Evolutionary conservation across 2,329 filamentous ascomycete genomes (phyloP), one percentile per base, ranked within the genome.

Genomic region (Cadophora malorum): DNA sequence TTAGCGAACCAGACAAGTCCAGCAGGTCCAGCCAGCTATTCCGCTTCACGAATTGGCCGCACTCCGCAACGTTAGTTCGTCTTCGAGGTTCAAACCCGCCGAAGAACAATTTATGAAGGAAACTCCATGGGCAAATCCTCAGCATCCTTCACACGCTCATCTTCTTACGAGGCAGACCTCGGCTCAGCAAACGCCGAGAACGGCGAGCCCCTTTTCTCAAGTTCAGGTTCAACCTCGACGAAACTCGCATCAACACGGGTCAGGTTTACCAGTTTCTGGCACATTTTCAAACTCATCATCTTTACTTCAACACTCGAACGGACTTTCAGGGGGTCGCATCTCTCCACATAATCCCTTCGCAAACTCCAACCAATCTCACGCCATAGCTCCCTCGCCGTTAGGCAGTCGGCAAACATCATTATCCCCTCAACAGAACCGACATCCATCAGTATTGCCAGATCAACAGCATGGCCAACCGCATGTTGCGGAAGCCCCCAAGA

Each of bases 91-190:
- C 41, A 86, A 87, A 74, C 86, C 90, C 49, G 92, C 92, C 28
- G 92, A 92, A 74, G 93, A 96, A 78, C 91, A 95, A 71, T 97
- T 96, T 74, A 85, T 97, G 65, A 92, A 96, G 76, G 90, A 95
- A 73, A 97, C 92, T 5, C 91, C 94, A 0, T 97, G 94, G 94
- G 93, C 94, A 45, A 97, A 97, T 77, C 93, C 94, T 21, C 92
- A 95, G 73, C 90, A 93, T 76, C 89, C 91, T 7, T 86, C 88
- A 10, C 90, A 93, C 76, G 79, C 78, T 19, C 77, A 79, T 73
- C 72, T 80, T 68, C 70, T 80, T 49, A 80, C 81, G 63, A 77
- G 80, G 50, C 81, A 83, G 68, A 76, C 79, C 61, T 76, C 79
- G 5, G 75, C 71, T 33, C 79, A 81, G 60, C 80, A 81, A 21